Conservation (phyloP, 2,329 filamentous ascomycete species). For the Chalara sp. region DNA sequence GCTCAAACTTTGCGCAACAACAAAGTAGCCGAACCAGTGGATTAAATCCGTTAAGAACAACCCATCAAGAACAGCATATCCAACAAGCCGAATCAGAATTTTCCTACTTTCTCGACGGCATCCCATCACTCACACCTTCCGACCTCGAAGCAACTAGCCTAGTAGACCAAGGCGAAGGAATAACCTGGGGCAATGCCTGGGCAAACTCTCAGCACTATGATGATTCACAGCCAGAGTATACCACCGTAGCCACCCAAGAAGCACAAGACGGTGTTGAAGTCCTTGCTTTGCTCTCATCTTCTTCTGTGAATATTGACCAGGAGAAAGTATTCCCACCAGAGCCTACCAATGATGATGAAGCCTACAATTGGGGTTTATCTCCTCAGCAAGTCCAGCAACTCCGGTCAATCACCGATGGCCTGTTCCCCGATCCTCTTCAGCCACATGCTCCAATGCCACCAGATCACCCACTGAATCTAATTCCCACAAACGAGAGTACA, state of each 20-base stretch:
- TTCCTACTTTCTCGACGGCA: conserved; percentile 23
- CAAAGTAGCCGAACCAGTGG: conserved; percentile 1
- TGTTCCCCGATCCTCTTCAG: conserved; percentile 14
- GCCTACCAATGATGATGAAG: conserved; percentile 17
- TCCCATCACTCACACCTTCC: conserved; percentile 19
- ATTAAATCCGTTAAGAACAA: conserved; percentile 9
- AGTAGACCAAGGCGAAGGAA: background rate
- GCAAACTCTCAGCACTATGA: conserved; percentile 7
- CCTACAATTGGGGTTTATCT: conserved; percentile 23
- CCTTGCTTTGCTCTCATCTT: conserved; percentile 29
- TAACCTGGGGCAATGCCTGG: conserved; percentile 16
- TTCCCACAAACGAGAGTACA: conserved; percentile 9
- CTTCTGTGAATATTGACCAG: conserved; percentile 20
- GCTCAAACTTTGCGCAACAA: conserved; percentile 13
- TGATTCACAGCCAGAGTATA: background rate
- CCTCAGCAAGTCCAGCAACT: conserved; percentile 19
- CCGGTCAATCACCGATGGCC: conserved; percentile 17
- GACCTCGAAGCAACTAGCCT: background rate
- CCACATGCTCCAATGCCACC: conserved; percentile 10
- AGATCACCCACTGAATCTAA: conserved; percentile 19
- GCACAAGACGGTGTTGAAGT: conserved; percentile 34
- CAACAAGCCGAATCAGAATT: conserved; percentile 22
- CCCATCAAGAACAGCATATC: conserved; percentile 19
- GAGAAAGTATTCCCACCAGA: conserved; percentile 16
- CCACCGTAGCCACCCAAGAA: conserved; percentile 19